Evolutionary conservation across 768 basidiomycete genomes (phyloP).

Genomic region (Tricholoma sp.): DNA sequence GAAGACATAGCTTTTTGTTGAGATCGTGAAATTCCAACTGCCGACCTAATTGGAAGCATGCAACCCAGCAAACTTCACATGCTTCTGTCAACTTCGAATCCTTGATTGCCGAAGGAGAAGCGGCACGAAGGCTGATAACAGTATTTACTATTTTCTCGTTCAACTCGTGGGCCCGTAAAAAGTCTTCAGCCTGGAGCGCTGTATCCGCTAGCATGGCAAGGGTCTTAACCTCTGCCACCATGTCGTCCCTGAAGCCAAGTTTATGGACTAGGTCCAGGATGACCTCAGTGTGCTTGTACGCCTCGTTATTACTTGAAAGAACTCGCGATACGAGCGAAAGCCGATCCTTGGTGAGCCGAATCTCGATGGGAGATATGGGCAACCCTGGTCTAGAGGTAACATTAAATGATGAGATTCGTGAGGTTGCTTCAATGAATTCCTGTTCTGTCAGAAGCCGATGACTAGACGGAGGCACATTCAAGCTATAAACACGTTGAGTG

Average conservation of each 20-base stretch:
- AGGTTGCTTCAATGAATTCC: slow-evolving; percentile 97
- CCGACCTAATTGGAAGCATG: slow-evolving; percentile 82
- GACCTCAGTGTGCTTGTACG: slow-evolving; percentile 89
- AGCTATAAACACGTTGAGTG: slow-evolving; percentile 36
- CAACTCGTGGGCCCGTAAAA: slow-evolving; percentile 63
- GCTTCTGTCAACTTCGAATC: slow-evolving; percentile 50
- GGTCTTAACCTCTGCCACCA: slow-evolving; percentile 73
- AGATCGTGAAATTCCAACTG: slow-evolving; percentile 72
- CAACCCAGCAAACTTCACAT: slow-evolving; percentile 83
- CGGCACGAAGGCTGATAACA: slow-evolving; percentile 44
- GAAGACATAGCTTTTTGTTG: slow-evolving; percentile 57
- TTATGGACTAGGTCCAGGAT: slow-evolving; percentile 87
- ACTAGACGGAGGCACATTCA: slow-evolving; percentile 67
- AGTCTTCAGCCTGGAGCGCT: slow-evolving; percentile 81
- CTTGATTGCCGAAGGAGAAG: slow-evolving; percentile 22
- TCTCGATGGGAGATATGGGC: slow-evolving; percentile 85
- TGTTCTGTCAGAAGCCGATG: slow-evolving; percentile 62
- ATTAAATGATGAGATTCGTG: slow-evolving; percentile 90
- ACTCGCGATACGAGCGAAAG: slow-evolving; percentile 84
- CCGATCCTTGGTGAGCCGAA: slow-evolving; percentile 85
- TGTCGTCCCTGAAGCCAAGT: slow-evolving; percentile 73
- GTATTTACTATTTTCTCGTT: slow-evolving; percentile 66
- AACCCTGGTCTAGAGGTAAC: slow-evolving; percentile 69
- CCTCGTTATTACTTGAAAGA: slow-evolving; percentile 77
- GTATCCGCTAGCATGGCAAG: slow-evolving; percentile 90